Evolutionary conservation across 2,329 filamentous ascomycete genomes (phyloP).

Genomic region (Fusarium sp.): DNA sequence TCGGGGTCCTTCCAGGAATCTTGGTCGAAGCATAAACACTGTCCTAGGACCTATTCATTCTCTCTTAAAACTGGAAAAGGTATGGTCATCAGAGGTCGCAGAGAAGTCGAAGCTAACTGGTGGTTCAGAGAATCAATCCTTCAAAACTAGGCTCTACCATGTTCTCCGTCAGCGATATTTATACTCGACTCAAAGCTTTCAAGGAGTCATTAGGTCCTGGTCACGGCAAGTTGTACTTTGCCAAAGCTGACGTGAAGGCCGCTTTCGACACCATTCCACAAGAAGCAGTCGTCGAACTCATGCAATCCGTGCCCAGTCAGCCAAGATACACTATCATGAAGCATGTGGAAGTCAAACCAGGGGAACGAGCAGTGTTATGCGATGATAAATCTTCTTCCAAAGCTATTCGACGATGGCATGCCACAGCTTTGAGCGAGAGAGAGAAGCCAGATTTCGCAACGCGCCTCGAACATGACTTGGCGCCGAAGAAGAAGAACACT

Average conservation of each 20-base stretch:
- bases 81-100: slow-evolving; percentile 46
- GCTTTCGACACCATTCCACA: slow-evolving; percentile 98
- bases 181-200: slow-evolving; percentile 77
- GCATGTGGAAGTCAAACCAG: slow-evolving; percentile 76
- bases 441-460: slow-evolving; percentile 60
- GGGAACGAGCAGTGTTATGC: slow-evolving; percentile 45
- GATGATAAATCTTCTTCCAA: slow-evolving; percentile 48
- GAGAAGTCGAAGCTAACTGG: slow-evolving; percentile 24
- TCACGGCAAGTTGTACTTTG: slow-evolving; percentile 76
- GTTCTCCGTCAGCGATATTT: slow-evolving; percentile 85
- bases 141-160: slow-evolving; percentile 79
- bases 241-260: slow-evolving; percentile 89
- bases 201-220: slow-evolving; percentile 60
- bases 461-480: slow-evolving; percentile 55
- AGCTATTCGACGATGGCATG: slow-evolving; percentile 63
- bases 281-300: slow-evolving; percentile 73
- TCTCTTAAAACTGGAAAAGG: slow-evolving; percentile 83
- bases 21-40: slow-evolving; percentile 57
- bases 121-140: slow-evolving; percentile 59
- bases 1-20: slow-evolving; percentile 71
- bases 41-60: slow-evolving; percentile 79
- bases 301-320: slow-evolving; percentile 67
- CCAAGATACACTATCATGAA: slow-evolving; percentile 76
- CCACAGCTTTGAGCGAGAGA: slow-evolving; percentile 59
- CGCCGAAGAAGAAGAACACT: slow-evolving; percentile 68